These are phyloP conservation scores for Amanita rimosa DNA, from an alignment of 768 basidiomycete species.

Conservation along the genomic window DNA sequence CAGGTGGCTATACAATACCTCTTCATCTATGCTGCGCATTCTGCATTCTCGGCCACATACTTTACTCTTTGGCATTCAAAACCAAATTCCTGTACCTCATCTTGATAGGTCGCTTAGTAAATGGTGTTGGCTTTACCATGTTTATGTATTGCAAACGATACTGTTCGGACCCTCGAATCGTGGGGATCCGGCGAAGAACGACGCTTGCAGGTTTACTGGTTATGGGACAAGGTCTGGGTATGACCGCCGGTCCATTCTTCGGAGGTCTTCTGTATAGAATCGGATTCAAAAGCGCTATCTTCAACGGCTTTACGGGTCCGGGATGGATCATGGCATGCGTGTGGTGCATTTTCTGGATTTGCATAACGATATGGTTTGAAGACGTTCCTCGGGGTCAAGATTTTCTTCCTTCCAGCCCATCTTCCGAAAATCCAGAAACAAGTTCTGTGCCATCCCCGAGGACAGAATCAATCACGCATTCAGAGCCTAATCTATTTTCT, in stretches of 20 bases:
- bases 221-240: slow-evolving; percentile 49
- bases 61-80: slow-evolving; percentile 52
- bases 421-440: background rate
- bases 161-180: slow-evolving; percentile 56
- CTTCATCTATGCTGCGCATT: slow-evolving; percentile 44
- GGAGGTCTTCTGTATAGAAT: slow-evolving; percentile 53
- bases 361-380: slow-evolving; percentile 22
- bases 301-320: slow-evolving; percentile 61
- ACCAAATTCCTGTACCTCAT: slow-evolving; percentile 56
- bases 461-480: background rate
- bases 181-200: slow-evolving; percentile 51
- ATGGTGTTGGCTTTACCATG: slow-evolving; percentile 46
- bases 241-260: slow-evolving; percentile 52
- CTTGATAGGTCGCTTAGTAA: slow-evolving; percentile 55
- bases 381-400: slow-evolving; percentile 19
- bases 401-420: background rate
- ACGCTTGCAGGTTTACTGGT: slow-evolving; percentile 54
- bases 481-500: background rate
- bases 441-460: background rate
- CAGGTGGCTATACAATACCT: slow-evolving; percentile 45
- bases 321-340: slow-evolving; percentile 52
- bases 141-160: slow-evolving; percentile 64
- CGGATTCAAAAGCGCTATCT: slow-evolving; percentile 42
- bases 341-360: slow-evolving; percentile 42
- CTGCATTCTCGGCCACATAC: slow-evolving; percentile 44